These are phyloP conservation scores for Coffea eugenioides DNA, from an alignment of 257 asterid species.

Conservation along the genomic window DNA sequence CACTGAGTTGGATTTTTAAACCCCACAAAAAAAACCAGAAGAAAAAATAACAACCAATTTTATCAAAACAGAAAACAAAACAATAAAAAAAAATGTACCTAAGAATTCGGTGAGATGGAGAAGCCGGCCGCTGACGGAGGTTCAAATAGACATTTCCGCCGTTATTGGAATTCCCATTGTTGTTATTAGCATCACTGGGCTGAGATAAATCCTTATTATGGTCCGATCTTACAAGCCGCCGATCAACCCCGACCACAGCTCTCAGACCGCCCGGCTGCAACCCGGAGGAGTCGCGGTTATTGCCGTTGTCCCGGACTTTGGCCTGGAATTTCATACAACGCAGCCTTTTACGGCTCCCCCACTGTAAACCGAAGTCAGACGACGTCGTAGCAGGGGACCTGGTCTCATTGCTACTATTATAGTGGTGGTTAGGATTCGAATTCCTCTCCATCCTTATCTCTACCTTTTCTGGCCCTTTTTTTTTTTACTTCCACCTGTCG, in stretches of 20 bases:
- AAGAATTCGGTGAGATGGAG: conserved; percentile 66
- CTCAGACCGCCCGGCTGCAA: conserved; percentile 35
- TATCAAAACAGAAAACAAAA: not conserved
- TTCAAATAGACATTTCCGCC: conserved; percentile 44
- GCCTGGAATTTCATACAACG: conserved; percentile 74
- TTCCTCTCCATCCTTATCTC: conserved; percentile 60
- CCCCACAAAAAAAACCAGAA: not conserved
- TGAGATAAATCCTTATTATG: conserved; percentile 40
- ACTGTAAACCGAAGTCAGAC: conserved; percentile 72
- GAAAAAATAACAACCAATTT: too few relatives aligned
- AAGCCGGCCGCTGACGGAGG: conserved; percentile 77
- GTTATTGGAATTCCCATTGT: conserved; percentile 20
- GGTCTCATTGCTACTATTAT: not conserved
- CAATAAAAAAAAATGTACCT: conserved; percentile 21
- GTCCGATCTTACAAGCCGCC: conserved; percentile 67
- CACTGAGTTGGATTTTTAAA: not conserved
- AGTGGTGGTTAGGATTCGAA: conserved; percentile 21
- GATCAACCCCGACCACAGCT: conserved; percentile 44
- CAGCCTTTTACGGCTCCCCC: conserved; percentile 82
- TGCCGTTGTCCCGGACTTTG: conserved; percentile 39
- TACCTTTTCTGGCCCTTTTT: conserved; percentile 1
- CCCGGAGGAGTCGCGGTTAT: conserved; percentile 36
- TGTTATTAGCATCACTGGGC: conserved; percentile 15
- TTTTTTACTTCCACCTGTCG: conserved; percentile 26
- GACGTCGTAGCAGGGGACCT: conserved; percentile 41